Percentiles rank a stretch among this genome's conserved stretches.
phyloP scores from a whole-genome alignment of 371 early-diverging fungal species.

The Blastocladiella emersonii region DNA sequence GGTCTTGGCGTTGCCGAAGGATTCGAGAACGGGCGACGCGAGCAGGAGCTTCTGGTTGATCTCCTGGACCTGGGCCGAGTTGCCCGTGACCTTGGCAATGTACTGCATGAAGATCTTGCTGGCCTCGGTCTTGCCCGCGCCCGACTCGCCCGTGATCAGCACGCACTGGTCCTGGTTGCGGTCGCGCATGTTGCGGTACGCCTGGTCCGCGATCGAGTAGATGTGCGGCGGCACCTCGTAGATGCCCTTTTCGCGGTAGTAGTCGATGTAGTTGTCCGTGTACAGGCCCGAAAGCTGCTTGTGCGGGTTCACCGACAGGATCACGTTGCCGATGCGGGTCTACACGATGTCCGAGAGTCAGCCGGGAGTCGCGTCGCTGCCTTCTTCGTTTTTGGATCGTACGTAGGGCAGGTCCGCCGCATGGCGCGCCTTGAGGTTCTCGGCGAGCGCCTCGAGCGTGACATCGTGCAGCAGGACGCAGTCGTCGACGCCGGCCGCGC shows the following conservation, averaged over 20 bases:
- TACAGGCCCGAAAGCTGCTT: slow-evolving; percentile 10
- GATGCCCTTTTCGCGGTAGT: slow-evolving; percentile 12
- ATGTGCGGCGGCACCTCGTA: slow-evolving; percentile 16
- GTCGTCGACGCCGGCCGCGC: slow-evolving; percentile 11
- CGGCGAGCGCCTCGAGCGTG: slow-evolving; percentile 7
- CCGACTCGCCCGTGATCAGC: slow-evolving; percentile 15
- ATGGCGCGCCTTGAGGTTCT: slow-evolving; percentile 9
- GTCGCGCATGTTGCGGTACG: slow-evolving; percentile 8
- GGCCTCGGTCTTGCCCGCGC: slow-evolving; percentile 19
- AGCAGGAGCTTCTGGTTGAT: slow-evolving; percentile 3
- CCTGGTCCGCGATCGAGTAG: slow-evolving; percentile 13
- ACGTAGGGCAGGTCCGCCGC: slow-evolving; percentile 8
- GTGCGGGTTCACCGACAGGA: slow-evolving; percentile 19
- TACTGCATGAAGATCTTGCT: slow-evolving; percentile 14
- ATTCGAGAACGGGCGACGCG: slow-evolving; percentile 15
- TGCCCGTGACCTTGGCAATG: slow-evolving; percentile 12
- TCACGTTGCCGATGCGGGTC: slow-evolving; percentile 16
- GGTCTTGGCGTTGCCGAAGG: slow-evolving; percentile 40
- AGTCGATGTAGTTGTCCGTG: slow-evolving; percentile 7
- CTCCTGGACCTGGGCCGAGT: background rate
- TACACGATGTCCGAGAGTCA: background rate
- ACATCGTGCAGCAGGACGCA: slow-evolving; percentile 12
- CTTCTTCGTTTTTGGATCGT: background rate
- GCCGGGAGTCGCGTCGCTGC: background rate
- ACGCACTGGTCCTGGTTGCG: slow-evolving; percentile 15